A percentile compares a stretch with the other conserved stretches of the same genome.
phyloP scores from a whole-genome alignment of 768 basidiomycete species.

The Suillus decipiens region DNA sequence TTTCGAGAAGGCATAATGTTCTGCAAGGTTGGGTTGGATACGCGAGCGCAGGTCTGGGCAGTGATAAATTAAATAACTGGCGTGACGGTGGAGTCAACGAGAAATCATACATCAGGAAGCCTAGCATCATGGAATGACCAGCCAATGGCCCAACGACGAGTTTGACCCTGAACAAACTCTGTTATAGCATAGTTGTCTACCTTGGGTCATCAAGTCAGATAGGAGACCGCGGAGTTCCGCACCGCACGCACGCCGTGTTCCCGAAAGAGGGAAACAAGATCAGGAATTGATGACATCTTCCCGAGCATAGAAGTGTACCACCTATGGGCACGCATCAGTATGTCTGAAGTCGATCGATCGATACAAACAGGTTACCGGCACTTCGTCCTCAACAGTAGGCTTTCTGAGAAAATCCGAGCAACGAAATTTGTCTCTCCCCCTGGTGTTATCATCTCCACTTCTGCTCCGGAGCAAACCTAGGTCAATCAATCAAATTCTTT shows the following conservation, averaged over 20 bases:
- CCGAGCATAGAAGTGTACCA: constrained; percentile 97
- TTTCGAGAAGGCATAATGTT: constrained; percentile 60
- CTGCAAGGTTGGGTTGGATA: constrained; percentile 45
- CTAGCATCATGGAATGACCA: constrained; percentile 75
- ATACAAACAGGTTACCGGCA: constrained; percentile 53
- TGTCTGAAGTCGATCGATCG: background rate
- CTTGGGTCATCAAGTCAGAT: constrained; percentile 38
- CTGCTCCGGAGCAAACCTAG: constrained; percentile 85
- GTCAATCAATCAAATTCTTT: background rate
- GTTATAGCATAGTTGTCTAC: constrained; percentile 85
- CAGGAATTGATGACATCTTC: constrained; percentile 71
- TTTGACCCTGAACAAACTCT: constrained; percentile 84
- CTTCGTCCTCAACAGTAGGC: constrained; percentile 44
- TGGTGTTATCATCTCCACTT: constrained; percentile 83
- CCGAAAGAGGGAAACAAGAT: constrained; percentile 59
- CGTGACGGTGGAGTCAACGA: background rate
- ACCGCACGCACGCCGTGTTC: constrained; percentile 39
- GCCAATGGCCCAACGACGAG: constrained; percentile 88
- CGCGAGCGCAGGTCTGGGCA: constrained; percentile 37
- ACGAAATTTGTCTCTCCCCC: constrained; percentile 90
- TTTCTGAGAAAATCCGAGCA: constrained; percentile 74
- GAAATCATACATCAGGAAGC: constrained; percentile 72
- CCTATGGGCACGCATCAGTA: constrained; percentile 35
- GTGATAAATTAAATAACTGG: constrained; percentile 22
- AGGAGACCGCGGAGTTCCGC: background rate